phyloP scores from a whole-genome alignment of 257 asterid species.

The Cinchona pubescens region DNA sequence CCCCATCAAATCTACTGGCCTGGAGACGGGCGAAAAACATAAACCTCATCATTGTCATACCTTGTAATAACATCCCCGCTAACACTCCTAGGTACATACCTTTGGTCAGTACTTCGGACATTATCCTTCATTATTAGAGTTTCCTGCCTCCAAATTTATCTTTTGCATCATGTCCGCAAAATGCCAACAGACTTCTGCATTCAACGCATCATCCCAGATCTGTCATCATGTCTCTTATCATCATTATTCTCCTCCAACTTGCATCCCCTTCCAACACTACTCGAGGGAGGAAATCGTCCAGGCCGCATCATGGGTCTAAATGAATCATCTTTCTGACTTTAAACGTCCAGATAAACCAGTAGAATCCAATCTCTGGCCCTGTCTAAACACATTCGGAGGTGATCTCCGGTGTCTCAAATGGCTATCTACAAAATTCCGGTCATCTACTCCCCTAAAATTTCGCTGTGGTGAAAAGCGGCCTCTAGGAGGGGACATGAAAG shows the following conservation, averaged over 20 bases:
- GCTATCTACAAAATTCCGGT: conserved; percentile 37
- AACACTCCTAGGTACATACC: conserved; percentile 32
- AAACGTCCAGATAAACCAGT: conserved; percentile 36
- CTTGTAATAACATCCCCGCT: conserved; percentile 28
- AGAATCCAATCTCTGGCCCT: conserved; percentile 40
- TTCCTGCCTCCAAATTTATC: conserved; percentile 27
- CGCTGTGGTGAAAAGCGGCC: conserved; percentile 50
- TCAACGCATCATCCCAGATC: conserved; percentile 34
- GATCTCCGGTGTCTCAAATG: conserved; percentile 50
- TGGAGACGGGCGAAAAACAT: background rate
- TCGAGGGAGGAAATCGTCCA: conserved; percentile 22
- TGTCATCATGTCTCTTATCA: conserved; percentile 45
- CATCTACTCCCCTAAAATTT: conserved; percentile 45
- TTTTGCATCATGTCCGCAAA: conserved; percentile 25
- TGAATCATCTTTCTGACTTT: conserved; percentile 48
- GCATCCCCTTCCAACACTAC: conserved; percentile 18
- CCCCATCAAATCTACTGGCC: conserved; percentile 15
- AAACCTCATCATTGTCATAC: conserved; percentile 18
- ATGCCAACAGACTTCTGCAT: conserved; percentile 24
- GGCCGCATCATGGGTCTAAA: conserved; percentile 36
- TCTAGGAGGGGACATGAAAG: conserved; percentile 51
- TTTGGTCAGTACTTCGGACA: conserved; percentile 28
- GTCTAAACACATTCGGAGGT: conserved; percentile 45
- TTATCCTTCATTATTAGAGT: conserved; percentile 32
- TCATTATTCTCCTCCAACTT: conserved; percentile 33